Evolutionary conservation across 2,329 filamentous ascomycete species (phyloP), one percentile per base, ranked within the genome.

Genomic region (Pochonia chlamydosporia): DNA sequence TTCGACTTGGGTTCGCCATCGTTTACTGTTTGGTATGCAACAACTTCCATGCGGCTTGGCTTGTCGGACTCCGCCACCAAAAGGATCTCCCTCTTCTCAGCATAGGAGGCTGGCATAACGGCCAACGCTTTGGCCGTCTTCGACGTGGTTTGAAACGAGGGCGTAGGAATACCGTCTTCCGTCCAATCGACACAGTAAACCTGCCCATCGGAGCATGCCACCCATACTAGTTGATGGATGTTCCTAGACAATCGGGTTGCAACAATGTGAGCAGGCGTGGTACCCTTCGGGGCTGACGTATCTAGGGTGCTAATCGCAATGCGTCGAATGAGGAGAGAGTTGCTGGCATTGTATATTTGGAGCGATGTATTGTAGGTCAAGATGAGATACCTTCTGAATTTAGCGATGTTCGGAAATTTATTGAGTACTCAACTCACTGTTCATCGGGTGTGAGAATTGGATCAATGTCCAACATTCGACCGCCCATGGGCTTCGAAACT

Each of bases 281-380:
- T 47, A 9, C 49, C 50, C 25, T 57, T 58, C 21, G 58, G 43
- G 10, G 56, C 54, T 5, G 59, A 55, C 25, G 57, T 45, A 41
- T 64, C 62, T 31, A 58, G 49, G 28, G 55, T 56, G 48, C 53
- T 60, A 54, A 84, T 70, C 11, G 78, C 70, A 42, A 96, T 84
- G 47, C 82, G 81, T 55, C 89, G 83, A 40, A 89, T 74, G 20
- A 95, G 79, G 43, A 95, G 78, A 2, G 93, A 97, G 46, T 89
- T 90, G 53, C 80, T 73, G 25, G 88, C 81, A 2, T 87, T 87
- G 66, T 93, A 95, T 23, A 96, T 77, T 62, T 90, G 86, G 46
- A 96, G 73, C 9, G 85, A 84, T 24, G 80, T 84, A 50, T 83
- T 79, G 59, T 89, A 88, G 26, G 85, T 80, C 47, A 95, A 65